Evolutionary conservation across 495 filamentous ascomycete species (phyloP).

Genomic region (Penicillium bialowiezense): DNA sequence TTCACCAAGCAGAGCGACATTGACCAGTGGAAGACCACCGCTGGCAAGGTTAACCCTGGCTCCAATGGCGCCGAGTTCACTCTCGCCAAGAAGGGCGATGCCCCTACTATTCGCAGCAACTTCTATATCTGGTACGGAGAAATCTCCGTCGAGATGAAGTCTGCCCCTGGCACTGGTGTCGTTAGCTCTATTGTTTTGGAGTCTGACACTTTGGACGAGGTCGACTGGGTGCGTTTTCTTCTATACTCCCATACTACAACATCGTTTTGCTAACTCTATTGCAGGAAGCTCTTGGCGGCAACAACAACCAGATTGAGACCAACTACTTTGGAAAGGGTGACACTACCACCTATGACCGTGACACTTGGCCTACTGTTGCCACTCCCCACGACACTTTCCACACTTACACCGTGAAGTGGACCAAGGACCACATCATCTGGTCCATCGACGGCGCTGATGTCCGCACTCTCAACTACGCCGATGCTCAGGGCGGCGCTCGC

Average conservation of each 20-base stretch:
- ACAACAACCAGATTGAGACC: conserved; percentile 67
- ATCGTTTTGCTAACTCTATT: not conserved
- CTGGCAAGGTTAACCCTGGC: conserved; percentile 45
- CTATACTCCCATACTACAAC: not conserved
- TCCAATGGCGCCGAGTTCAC: conserved; percentile 63
- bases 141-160: conserved; percentile 66
- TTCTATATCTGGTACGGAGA: conserved; percentile 77
- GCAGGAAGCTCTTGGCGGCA: conserved; percentile 56
- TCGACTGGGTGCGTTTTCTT: conserved; percentile 69
- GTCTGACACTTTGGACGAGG: conserved; percentile 85
- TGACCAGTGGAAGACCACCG: conserved; percentile 57
- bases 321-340: conserved; percentile 97
- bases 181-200: conserved; percentile 75
- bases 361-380: conserved; percentile 50
- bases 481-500: conserved; percentile 61
- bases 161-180: conserved; percentile 66
- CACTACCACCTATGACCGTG: conserved; percentile 75
- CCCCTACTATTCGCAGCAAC: conserved; percentile 66
- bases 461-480: conserved; percentile 61
- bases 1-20: conserved; percentile 55
- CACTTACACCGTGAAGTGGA: conserved; percentile 88
- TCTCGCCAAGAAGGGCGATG: conserved; percentile 62
- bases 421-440: conserved; percentile 69
- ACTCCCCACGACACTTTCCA: conserved; percentile 68
- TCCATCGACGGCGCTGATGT: conserved; percentile 70